A percentile compares a stretch with the other conserved stretches of the same genome.
Conservation (phyloP, 208 protist genomes). For the Trypanosoma scelopori region DNA sequence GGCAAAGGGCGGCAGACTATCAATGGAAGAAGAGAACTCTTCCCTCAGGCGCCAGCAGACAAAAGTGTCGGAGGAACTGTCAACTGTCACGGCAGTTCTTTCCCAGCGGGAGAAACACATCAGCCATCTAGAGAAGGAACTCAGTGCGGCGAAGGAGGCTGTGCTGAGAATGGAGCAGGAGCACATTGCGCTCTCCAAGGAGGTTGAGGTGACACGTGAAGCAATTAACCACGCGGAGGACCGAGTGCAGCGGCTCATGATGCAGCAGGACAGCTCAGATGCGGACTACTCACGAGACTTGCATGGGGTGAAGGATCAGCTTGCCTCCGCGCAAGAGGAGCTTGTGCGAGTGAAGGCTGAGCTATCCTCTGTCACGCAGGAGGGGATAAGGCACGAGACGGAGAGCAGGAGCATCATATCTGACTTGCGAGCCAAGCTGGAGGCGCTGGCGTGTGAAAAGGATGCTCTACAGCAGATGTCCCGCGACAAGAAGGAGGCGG, state of each 20-base stretch:
- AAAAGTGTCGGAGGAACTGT: conserved; percentile 65
- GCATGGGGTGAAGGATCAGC: conserved; percentile 51
- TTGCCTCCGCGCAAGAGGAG: conserved; percentile 46
- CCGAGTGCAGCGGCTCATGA: conserved; percentile 51
- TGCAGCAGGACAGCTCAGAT: conserved; percentile 58
- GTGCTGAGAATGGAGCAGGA: conserved; percentile 58
- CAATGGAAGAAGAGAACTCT: conserved; percentile 75
- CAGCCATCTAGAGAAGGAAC: conserved; percentile 38
- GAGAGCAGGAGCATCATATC: conserved; percentile 35
- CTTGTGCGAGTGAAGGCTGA: conserved; percentile 51
- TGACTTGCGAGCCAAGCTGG: conserved; percentile 50
- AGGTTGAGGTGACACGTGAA: conserved; percentile 43
- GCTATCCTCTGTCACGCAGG: conserved; percentile 40
- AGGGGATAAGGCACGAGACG: conserved; percentile 51
- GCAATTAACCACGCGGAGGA: conserved; percentile 52
- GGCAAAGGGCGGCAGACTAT: conserved; percentile 50
- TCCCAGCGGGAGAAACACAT: conserved; percentile 72
- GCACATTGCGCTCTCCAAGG: conserved; percentile 41
- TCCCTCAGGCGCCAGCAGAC: conserved; percentile 66
- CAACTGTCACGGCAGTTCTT: conserved; percentile 58
- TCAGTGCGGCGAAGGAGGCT: conserved; percentile 25
- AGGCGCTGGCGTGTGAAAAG: conserved; percentile 45
- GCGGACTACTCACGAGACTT: conserved; percentile 64
- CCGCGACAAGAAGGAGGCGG: conserved; percentile 32
- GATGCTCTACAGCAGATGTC: conserved; percentile 29